phyloP scores from a whole-genome alignment of 305 asterid species.

The Fraxinus ornus region DNA sequence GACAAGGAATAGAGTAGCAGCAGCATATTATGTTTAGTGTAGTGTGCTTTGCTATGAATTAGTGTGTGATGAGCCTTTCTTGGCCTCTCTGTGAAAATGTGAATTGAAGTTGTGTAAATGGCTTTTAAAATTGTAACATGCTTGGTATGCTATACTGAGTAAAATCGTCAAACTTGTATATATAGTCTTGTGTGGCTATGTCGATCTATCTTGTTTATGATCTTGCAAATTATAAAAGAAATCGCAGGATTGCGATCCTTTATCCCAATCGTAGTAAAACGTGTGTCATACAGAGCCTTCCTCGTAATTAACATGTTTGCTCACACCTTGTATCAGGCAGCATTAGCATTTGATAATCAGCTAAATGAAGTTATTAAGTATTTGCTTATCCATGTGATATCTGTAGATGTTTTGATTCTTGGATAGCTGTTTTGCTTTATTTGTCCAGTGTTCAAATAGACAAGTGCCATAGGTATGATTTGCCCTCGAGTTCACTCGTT shows the following conservation, averaged over 20 bases:
- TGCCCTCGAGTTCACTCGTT: neutral
- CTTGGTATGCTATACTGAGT: neutral
- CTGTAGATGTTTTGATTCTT: neutral
- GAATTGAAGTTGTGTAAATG: neutral
- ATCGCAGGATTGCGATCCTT: too few relatives aligned
- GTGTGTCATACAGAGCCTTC: too few relatives aligned
- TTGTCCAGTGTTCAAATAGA: too few relatives aligned
- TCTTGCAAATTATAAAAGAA: too few relatives aligned
- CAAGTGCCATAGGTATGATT: too few relatives aligned
- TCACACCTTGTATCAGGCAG: neutral
- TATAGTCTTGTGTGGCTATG: neutral
- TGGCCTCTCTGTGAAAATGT: neutral
- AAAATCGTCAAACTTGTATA: neutral
- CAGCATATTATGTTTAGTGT: neutral
- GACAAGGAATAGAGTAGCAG: slow-evolving; percentile 30
- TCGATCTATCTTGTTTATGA: neutral
- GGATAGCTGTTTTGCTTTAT: too few relatives aligned
- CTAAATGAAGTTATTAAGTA: neutral
- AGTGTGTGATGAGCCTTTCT: slow-evolving; percentile 8
- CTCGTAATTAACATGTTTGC: too few relatives aligned
- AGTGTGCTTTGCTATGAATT: neutral
- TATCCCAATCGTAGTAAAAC: too few relatives aligned
- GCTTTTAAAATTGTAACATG: neutral
- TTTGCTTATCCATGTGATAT: neutral
- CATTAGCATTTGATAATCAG: neutral